Base-by-base conservation (phyloP, 176 grass and related monocot species). In the Cocos nucifera region DNA sequence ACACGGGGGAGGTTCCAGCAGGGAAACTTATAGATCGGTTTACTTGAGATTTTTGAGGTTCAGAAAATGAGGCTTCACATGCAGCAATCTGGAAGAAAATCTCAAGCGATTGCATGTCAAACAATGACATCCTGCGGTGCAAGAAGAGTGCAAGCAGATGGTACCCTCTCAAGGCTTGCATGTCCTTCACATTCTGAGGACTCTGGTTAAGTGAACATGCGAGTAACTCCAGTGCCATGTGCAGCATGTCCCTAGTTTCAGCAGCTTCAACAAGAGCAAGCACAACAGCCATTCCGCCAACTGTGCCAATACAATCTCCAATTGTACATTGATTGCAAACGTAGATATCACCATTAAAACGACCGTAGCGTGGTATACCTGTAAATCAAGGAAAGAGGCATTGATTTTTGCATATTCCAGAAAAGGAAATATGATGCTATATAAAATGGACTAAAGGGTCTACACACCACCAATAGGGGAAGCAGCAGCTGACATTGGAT, bases 51-150 rank as follows among this genome's bases (percentile, higher is more conserved):
- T 86, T 88, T 53, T 81, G 84, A 62, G 81, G 94, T 76, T 93
- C 94, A 9, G 85, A 79, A 78, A 98, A 98, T 15, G 88, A 98
- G 56, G 94, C 94, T 67, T 89, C 94, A 71, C 94, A 98, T 50
- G 94, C 94, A 60, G 94, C 94, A n/a, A 98, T 98, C n/a, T 74
- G 94, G 50, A 92, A 98, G 71, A 98, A 98, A 50, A 98, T 98
- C 63, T 98, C 94, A 68, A 98, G 94, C 49, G 81, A 86, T 54
- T 98, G 94, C 94, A 98, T 89, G 73, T 98, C 94, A 15, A 98
- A 98, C 50, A 98, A 54, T 63, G 82, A 82, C 94, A 98, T 93
- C 59, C 85, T 78, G 54, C 81, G 78, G 18, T 86, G 88, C 61
- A 98, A 76, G 57, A 98, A 98, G 71, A 98, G 82, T 15, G 94